phyloP scores from a whole-genome alignment of 2,329 filamentous ascomycete species.

The Metarhizium humberi region DNA sequence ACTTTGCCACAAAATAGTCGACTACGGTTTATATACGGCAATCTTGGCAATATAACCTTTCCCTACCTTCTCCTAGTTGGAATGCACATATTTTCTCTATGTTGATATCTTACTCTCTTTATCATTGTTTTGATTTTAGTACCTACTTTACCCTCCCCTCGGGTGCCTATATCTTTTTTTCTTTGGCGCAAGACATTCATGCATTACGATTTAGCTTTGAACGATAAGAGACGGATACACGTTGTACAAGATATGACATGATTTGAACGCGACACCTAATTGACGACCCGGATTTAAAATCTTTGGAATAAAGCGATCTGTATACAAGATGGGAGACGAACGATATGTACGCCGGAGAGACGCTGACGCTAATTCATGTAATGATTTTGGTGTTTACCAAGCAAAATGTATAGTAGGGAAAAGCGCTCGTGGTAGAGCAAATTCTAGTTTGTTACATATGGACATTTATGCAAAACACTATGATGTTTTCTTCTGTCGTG shows the following conservation, averaged over 20 bases:
- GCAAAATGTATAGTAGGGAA: neutral
- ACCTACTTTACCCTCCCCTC: neutral
- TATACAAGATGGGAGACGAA: neutral
- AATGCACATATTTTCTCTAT: too few species aligned
- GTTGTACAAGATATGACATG: neutral
- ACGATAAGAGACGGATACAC: neutral
- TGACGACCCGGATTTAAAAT: neutral
- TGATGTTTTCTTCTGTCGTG: slow-evolving; percentile 15
- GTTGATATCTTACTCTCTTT: too few species aligned
- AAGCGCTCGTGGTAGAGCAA: neutral
- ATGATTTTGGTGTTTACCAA: neutral
- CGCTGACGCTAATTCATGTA: neutral
- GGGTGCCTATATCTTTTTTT: neutral
- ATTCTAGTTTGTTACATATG: neutral
- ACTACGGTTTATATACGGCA: too few species aligned
- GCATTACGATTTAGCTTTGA: neutral
- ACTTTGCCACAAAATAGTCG: too few species aligned
- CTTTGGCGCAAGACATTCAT: neutral
- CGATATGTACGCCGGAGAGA: neutral
- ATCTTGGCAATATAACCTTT: too few species aligned
- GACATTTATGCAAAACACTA: neutral
- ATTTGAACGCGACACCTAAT: neutral
- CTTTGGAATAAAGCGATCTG: neutral
- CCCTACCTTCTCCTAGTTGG: too few species aligned
- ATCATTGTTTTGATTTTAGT: too few species aligned